phyloP scores from a whole-genome alignment of 2,329 filamentous ascomycete species.

The Aureobasidium sp. region DNA sequence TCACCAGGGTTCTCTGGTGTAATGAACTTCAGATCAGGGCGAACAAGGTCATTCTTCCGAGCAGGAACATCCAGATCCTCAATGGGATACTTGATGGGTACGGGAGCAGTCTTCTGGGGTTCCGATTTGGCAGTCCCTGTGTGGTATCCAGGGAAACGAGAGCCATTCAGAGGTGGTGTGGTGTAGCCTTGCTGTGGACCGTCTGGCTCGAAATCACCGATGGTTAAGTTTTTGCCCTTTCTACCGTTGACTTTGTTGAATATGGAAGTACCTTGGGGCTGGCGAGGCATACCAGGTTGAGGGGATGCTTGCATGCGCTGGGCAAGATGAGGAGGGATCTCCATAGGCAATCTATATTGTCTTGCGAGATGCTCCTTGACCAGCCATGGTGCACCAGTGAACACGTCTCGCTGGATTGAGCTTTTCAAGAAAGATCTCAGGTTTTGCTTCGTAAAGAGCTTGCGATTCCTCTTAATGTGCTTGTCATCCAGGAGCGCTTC shows the following conservation, averaged over 20 bases:
- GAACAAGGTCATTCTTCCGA: conserved; percentile 53
- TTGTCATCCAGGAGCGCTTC: conserved; percentile 75
- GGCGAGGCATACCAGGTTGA: conserved; percentile 27
- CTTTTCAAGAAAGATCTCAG: conserved; percentile 91
- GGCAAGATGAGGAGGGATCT: conserved; percentile 73
- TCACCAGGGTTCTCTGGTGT: conserved; percentile 34
- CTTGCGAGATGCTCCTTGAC: conserved; percentile 81
- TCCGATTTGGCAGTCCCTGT: conserved; percentile 2
- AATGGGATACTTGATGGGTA: conserved; percentile 86
- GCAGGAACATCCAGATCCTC: conserved; percentile 82
- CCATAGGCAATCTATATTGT: conserved; percentile 78
- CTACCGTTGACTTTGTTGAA: conserved; percentile 18
- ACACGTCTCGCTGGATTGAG: conserved; percentile 82
- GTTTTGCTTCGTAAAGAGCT: conserved; percentile 90
- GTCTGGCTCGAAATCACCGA: conserved; percentile 13
- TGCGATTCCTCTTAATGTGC: conserved; percentile 79
- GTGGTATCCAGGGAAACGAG: conserved; percentile 9
- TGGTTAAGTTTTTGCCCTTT: conserved; percentile 16
- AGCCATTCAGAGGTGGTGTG: conserved; percentile 8
- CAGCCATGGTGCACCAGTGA: conserved; percentile 94
- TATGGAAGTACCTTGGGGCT: conserved; percentile 4
- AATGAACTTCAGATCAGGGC: conserved; percentile 72
- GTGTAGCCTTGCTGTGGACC: conserved; percentile 2
- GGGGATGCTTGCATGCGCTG: conserved; percentile 70
- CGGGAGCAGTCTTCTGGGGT: conserved; percentile 50